Conservation (phyloP, 768 basidiomycete genomes). For the Dioszegia aurantiaca region DNA sequence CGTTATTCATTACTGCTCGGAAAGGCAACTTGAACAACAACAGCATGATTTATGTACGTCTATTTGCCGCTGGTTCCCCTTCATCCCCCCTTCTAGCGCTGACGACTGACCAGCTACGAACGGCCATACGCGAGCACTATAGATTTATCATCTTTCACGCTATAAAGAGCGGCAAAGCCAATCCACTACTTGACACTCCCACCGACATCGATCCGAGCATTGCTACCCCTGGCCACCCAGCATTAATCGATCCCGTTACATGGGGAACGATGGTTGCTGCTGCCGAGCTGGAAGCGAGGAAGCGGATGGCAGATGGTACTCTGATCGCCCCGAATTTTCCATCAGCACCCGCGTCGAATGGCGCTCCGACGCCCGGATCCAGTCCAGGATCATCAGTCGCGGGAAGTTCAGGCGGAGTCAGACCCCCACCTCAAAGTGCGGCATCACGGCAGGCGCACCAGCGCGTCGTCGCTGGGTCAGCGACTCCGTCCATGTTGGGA, state of each 20-base stretch:
- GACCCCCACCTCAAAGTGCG: not conserved
- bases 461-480: not conserved
- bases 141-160: slow-evolving; percentile 11
- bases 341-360: not conserved
- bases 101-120: not conserved
- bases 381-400: not conserved
- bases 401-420: too few relatives aligned
- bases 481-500: not conserved
- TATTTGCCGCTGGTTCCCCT: too few relatives aligned
- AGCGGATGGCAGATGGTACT: not conserved
- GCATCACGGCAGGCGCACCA: not conserved
- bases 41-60: slow-evolving; percentile 2
- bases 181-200: slow-evolving; percentile 18
- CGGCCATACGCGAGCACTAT: slow-evolving; percentile 8
- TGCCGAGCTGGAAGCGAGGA: not conserved
- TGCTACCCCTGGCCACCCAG: not conserved
- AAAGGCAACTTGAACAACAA: not conserved
- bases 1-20: not conserved
- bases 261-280: not conserved
- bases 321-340: not conserved
- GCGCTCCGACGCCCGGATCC: not conserved
- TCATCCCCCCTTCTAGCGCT: not conserved
- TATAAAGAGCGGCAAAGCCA: slow-evolving; percentile 8
- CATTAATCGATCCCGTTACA: not conserved
- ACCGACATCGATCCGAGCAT: slow-evolving; percentile 9